Percentiles rank a stretch among this genome's conserved stretches.
Conservation (phyloP, 1,284 basidiomycete species). For the Apiotrichum akiyoshidainum region DNA sequence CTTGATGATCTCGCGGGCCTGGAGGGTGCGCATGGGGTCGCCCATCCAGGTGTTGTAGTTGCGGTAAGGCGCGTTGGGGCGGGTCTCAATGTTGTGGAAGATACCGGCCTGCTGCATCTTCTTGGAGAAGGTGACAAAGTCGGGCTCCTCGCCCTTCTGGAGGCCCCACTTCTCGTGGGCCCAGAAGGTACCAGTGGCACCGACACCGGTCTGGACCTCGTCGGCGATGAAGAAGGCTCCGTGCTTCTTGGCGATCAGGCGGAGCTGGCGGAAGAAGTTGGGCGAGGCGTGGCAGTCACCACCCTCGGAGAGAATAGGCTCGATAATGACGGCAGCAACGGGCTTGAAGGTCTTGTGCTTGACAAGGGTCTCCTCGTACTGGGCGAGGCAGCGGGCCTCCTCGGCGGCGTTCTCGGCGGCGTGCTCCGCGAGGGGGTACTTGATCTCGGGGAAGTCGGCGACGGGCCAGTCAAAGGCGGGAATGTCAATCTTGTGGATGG, state of each 20-base stretch:
- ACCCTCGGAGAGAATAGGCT: conserved; percentile 59
- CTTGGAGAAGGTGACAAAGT: conserved; percentile 58
- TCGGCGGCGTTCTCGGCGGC: conserved; percentile 51
- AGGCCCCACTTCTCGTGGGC: conserved; percentile 59
- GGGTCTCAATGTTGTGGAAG: conserved; percentile 55
- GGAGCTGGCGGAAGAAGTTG: conserved; percentile 55
- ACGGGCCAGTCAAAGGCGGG: conserved; percentile 59
- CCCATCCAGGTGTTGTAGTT: conserved; percentile 52
- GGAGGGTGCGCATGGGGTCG: conserved; percentile 55
- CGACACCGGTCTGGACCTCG: conserved; percentile 57
- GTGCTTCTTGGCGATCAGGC: conserved; percentile 54
- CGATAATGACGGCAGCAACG: conserved; percentile 58
- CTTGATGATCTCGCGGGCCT: conserved; percentile 55
- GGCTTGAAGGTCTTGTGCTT: conserved; percentile 50
- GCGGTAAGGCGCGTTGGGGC: conserved; percentile 54
- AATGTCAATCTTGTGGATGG: conserved; percentile 58
- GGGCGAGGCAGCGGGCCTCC: conserved; percentile 42
- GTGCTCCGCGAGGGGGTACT: conserved; percentile 55
- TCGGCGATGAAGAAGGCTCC: conserved; percentile 57
- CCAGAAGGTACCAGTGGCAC: conserved; percentile 59
- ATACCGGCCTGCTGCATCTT: conserved; percentile 56
- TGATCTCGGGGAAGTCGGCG: conserved; percentile 54
- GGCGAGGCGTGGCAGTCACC: conserved; percentile 58
- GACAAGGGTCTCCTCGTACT: conserved; percentile 43
- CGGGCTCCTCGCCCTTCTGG: conserved; percentile 50